phyloP scores from a whole-genome alignment of 352 stramenopile genomes.

The Pythium brachiatum region DNA sequence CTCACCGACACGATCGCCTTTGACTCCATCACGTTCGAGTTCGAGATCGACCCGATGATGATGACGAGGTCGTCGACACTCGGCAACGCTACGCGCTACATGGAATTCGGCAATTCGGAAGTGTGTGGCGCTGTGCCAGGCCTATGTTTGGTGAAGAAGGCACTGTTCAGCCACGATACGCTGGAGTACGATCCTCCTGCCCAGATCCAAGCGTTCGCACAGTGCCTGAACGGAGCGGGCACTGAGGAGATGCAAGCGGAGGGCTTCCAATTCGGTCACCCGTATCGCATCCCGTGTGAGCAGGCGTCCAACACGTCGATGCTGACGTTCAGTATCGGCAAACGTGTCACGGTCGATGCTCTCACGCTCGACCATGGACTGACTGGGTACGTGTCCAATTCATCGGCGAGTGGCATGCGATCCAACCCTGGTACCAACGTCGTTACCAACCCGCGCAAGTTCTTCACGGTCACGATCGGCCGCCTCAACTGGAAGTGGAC shows the following conservation, averaged over 20 bases:
- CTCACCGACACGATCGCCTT: background rate
- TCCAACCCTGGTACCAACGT: background rate
- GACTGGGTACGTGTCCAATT: background rate
- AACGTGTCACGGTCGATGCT: background rate
- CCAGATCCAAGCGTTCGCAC: background rate
- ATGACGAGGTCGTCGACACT: background rate
- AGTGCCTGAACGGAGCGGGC: background rate
- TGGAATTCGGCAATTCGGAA: background rate
- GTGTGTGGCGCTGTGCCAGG: background rate
- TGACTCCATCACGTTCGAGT: constrained; percentile 3
- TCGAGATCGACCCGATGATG: constrained; percentile 5
- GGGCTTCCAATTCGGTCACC: too few relatives aligned
- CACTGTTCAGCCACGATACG: background rate
- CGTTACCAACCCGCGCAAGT: constrained; percentile 12
- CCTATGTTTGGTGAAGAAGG: background rate
- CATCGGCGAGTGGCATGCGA: background rate
- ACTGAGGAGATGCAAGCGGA: background rate
- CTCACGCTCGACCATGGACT: background rate
- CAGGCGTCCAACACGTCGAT: background rate
- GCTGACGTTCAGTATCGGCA: background rate
- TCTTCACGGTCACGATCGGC: constrained; percentile 15
- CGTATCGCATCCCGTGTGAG: background rate
- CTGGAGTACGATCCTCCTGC: background rate
- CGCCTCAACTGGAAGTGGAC: constrained; percentile 7
- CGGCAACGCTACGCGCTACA: background rate